Percentiles rank a stretch among this genome's conserved stretches.
phyloP scores from a whole-genome alignment of 148 eudicot species.

The Mesembryanthemum crystallinum region DNA sequence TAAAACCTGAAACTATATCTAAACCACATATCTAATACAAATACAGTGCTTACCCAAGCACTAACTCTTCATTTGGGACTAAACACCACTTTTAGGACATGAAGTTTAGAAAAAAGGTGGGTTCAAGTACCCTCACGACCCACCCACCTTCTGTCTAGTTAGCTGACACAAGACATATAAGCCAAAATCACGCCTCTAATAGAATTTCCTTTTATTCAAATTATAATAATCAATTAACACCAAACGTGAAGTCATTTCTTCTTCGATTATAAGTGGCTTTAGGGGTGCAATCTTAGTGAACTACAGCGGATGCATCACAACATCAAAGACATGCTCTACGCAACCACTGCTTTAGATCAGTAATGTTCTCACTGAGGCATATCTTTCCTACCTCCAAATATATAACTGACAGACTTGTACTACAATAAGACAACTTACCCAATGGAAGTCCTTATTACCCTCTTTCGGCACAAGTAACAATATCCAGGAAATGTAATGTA shows the following conservation, averaged over 20 bases:
- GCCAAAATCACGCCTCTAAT: too few relatives aligned
- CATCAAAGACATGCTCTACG: neutral
- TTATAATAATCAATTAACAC: neutral
- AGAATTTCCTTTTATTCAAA: neutral
- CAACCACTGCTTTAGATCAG: neutral
- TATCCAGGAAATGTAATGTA: neutral
- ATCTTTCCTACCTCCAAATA: too few relatives aligned
- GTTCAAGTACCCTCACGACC: too few relatives aligned
- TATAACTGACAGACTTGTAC: neutral
- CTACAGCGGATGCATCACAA: neutral
- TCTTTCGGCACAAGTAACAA: neutral
- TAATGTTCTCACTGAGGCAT: neutral
- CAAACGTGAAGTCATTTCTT: neutral
- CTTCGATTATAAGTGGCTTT: neutral
- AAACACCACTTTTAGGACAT: too few relatives aligned
- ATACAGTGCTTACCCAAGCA: too few relatives aligned
- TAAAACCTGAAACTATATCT: too few relatives aligned
- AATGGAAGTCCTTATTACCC: neutral
- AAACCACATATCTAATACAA: too few relatives aligned
- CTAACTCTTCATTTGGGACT: too few relatives aligned
- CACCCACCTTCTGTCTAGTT: too few relatives aligned
- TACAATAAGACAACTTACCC: neutral
- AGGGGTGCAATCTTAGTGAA: neutral
- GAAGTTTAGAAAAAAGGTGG: too few relatives aligned
- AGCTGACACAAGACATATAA: too few relatives aligned